These are phyloP conservation scores for Effrenium voratum DNA, from an alignment of 73 alveolate species.

Conservation along the genomic window DNA sequence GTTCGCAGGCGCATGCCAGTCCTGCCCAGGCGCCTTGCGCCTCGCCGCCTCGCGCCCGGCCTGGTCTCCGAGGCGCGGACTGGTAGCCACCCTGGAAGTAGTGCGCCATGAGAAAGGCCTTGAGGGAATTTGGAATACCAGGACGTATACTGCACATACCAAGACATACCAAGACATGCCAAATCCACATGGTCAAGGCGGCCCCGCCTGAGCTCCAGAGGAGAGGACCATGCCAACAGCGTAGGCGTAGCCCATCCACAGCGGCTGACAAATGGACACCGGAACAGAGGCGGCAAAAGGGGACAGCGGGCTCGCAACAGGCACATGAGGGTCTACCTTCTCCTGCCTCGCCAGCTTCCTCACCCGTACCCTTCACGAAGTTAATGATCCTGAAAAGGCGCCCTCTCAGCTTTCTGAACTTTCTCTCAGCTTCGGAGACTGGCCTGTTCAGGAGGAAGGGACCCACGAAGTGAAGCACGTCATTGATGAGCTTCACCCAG, in stretches of 20 bases:
- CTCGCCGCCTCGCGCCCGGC: background rate
- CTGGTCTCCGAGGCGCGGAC: background rate
- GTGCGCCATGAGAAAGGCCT: constrained; percentile 81
- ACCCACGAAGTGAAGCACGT: constrained; percentile 55
- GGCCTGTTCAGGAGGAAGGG: constrained; percentile 59
- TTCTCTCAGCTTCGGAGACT: too few relatives aligned
- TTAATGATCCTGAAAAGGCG: constrained; percentile 18
- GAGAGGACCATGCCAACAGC: constrained; percentile 72
- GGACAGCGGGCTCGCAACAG: background rate
- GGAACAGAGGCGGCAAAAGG: background rate
- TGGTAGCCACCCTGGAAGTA: constrained; percentile 85
- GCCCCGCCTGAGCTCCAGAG: constrained; percentile 23
- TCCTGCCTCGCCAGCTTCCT: constrained; percentile 36
- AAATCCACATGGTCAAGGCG: background rate
- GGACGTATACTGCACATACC: background rate
- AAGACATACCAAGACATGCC: background rate
- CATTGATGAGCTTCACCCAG: constrained; percentile 71
- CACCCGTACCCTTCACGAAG: constrained; percentile 52
- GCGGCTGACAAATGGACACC: background rate
- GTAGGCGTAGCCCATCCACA: constrained; percentile 55
- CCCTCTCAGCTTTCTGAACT: background rate
- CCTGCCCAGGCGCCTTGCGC: background rate
- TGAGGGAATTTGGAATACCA: background rate
- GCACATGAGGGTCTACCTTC: background rate
- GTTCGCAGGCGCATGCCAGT: constrained; percentile 83